Evolutionary conservation across 495 filamentous ascomycete genomes (phyloP).

Genomic region (Neurospora hispaniola): DNA sequence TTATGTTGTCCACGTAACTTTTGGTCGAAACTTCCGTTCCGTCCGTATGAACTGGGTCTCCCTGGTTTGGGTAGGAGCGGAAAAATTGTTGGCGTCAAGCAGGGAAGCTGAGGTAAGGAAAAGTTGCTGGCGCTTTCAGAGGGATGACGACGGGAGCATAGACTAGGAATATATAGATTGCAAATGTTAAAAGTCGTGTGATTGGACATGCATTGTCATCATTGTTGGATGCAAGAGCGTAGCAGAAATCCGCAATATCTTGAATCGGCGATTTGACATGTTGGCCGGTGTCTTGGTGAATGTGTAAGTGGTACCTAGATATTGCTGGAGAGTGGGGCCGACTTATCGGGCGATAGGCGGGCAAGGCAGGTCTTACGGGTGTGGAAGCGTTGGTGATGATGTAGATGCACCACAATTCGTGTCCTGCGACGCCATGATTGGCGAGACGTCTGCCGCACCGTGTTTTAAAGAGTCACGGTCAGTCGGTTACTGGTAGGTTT

Average conservation of each 20-base stretch:
- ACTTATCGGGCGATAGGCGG: not conserved
- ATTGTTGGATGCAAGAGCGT: not conserved
- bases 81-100: not conserved
- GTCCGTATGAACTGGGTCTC: not conserved
- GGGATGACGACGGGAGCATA: not conserved
- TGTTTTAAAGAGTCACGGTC: not conserved
- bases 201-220: not conserved
- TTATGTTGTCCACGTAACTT: not conserved
- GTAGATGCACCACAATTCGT: not conserved
- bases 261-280: not conserved
- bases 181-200: not conserved
- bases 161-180: not conserved
- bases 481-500: not conserved
- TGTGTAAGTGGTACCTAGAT: not conserved
- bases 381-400: not conserved
- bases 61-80: not conserved
- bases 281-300: not conserved
- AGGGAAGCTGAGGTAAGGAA: not conserved
- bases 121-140: not conserved
- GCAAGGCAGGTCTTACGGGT: not conserved
- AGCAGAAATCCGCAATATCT: not conserved
- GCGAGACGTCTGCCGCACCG: not conserved
- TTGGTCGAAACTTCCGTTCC: not conserved
- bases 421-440: not conserved
- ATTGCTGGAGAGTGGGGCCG: not conserved